Base-by-base conservation (phyloP, 352 stramenopile genomes). In the Globisporangium nodosum region DNA sequence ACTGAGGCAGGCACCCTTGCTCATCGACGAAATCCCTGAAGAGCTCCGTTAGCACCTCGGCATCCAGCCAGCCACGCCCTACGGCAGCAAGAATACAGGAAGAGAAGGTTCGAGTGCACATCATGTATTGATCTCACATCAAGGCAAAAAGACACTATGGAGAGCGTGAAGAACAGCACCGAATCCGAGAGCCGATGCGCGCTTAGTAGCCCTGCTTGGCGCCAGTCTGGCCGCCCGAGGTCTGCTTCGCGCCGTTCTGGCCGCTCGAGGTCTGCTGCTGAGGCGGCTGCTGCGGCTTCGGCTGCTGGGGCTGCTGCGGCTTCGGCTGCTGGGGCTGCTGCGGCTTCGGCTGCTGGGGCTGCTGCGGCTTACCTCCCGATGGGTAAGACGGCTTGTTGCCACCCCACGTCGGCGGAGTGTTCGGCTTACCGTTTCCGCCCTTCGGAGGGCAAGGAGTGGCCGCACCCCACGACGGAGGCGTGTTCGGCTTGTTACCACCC, bases 141-240 rank as follows among this genome's bases (percentile, higher is more conserved):
- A 13, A 4, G 11, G 3, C 43, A 49, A 27, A 43, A 20, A n/a
- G 43, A 52, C 53, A 20, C 43, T 51, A 42, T 18, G 24, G 42
- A 27, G 18, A 49, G 43, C 1, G 12, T 15, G 37, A 12, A 18
- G 11, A 42, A 12, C 37, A 18, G 11, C 37, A 12, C 5, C 37
- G 37, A 42, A 3, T 0, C 37, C 13, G 37, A 49, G 43, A 46
- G 42, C 18, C 9, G 5, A 16, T 21, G 24, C 48, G 27, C 21
- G 30, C 33, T 59, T 45, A 59, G 53, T 59, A 59, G 33, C 53
- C 31, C 42, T 56, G 52, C 52, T 56, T 56, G 21, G 52, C 37
- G 30, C 53, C 53, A 27, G 40, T 52, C 40, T 30, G 30, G 9
- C 33, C 50, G 11, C 53, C 43, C 30, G 40, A 21, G 52, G 31